Conservation (phyloP, 2,329 filamentous ascomycete species). For the Onygenales sp. region DNA sequence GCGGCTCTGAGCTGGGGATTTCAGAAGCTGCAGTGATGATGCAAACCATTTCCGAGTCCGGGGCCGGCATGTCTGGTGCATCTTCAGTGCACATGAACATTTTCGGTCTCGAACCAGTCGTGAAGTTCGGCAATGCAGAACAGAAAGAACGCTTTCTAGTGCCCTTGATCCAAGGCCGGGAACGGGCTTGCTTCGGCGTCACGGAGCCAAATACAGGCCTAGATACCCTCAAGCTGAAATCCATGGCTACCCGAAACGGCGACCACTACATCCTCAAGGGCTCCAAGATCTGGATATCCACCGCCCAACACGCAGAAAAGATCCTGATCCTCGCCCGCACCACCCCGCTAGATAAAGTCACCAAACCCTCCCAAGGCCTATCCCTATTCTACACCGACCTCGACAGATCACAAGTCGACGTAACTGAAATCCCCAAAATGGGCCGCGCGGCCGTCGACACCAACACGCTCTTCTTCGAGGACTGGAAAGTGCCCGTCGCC, state of each 20-base stretch:
- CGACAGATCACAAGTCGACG: slow-evolving; percentile 25
- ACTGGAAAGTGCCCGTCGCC: slow-evolving; percentile 30
- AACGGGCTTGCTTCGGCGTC: slow-evolving; percentile 77
- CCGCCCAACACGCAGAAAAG: slow-evolving; percentile 36
- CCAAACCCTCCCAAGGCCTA: slow-evolving; percentile 33
- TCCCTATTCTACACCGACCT: slow-evolving; percentile 39
- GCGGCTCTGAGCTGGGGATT: slow-evolving; percentile 34
- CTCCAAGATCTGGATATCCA: slow-evolving; percentile 77
- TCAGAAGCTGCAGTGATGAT: slow-evolving; percentile 39
- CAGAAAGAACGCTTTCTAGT: slow-evolving; percentile 77
- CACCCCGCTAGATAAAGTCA: slow-evolving; percentile 32
- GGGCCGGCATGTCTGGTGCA: slow-evolving; percentile 34
- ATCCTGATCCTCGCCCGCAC: slow-evolving; percentile 35
- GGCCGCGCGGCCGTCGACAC: slow-evolving; percentile 36
- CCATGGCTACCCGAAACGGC: slow-evolving; percentile 69
- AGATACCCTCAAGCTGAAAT: slow-evolving; percentile 59
- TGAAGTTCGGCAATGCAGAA: slow-evolving; percentile 67
- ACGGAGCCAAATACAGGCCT: slow-evolving; percentile 91
- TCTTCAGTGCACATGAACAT: slow-evolving; percentile 41
- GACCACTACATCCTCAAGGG: slow-evolving; percentile 65
- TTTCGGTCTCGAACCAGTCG: slow-evolving; percentile 37
- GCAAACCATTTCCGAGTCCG: slow-evolving; percentile 38
- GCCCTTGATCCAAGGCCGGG: slow-evolving; percentile 67
- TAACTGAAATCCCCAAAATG: slow-evolving; percentile 39
- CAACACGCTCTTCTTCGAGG: slow-evolving; percentile 36